phyloP scores from a whole-genome alignment of 2,329 filamentous ascomycete species.

The Calonectria honghensis region DNA sequence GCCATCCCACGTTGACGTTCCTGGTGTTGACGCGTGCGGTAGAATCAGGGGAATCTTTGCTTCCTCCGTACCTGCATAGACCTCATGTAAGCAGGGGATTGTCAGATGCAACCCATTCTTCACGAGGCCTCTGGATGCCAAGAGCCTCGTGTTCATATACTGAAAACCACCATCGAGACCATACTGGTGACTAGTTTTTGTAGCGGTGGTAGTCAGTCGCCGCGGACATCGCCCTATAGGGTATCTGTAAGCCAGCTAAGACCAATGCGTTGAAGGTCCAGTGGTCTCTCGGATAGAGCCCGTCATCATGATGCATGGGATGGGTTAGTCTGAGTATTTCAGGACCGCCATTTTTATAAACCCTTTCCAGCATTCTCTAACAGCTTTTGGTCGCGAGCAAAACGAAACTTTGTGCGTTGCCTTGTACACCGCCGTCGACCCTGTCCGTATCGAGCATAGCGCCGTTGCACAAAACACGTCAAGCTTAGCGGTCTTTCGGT shows the following conservation, averaged over 20 bases:
- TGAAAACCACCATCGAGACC: not conserved
- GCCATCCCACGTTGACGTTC: not conserved
- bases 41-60: not conserved
- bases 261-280: not conserved
- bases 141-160: not conserved
- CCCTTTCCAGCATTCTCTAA: not conserved
- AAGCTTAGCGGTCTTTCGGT: not conserved
- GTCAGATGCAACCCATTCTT: constrained; percentile 3
- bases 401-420: not conserved
- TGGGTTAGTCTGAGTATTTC: not conserved
- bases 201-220: not conserved
- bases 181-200: not conserved
- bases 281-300: not conserved
- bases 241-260: not conserved
- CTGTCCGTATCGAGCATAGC: not conserved
- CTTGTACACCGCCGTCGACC: not conserved
- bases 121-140: not conserved
- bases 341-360: not conserved
- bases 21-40: not conserved
- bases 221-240: not conserved
- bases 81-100: not conserved
- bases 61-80: not conserved
- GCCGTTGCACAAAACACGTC: not conserved
- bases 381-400: not conserved
- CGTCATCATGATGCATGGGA: not conserved